Base-by-base conservation (phyloP, 192 early-diverging fungal species). In the Chytriomyces sp. region DNA sequence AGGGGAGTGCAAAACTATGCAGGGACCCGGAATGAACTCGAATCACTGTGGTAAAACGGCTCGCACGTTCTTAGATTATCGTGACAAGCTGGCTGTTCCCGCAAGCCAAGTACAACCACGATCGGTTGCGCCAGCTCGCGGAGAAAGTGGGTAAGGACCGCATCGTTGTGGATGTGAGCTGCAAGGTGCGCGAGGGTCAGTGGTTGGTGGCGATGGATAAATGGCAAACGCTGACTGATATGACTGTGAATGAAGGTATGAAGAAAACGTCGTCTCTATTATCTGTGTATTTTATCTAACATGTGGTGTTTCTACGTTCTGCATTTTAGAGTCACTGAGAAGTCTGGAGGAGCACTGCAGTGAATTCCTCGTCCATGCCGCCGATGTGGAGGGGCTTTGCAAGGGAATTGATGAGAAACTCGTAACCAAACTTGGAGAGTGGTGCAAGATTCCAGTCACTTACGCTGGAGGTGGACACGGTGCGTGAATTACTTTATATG, bases 201-300 rank as follows among this genome's bases (percentile, higher is more conserved):
- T 99, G 96, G 97, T 77, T 93, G 3, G 94, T 99, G 14, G 96
- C 97, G 3, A 99, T 96, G 95, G 87, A 99, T 77, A 92, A 95
- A 72, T 99, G 97, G 97, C 96, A 98, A 78, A 96, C 91, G 1
- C 82, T 92, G 63, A 98, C 97, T 7, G 92, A 97, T 69, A 92
- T 91, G 88, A 80, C 79, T 36, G 88, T 99, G 39, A 88, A 84
- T 61, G 72, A 87, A 41, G 90, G 91, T 87, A 80, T 55, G 36
- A 61, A 62, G 12, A 28, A 39, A 12, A 14, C 10, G 17, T 67
- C 17, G 26, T 38, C 12, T n/a, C 41, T 12, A n/a, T 55, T 56
- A n/a, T n/a, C n/a, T n/a, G n/a, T n/a, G n/a, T n/a, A 14, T 26
- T 58, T 14, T 58, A 58, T 10, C 56, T 58, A 7, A 58, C 56